Percentiles rank a stretch among this genome's conserved stretches.
These are phyloP conservation scores for Botrytis fabae DNA, from an alignment of 2,329 filamentous ascomycete species.

Conservation along the genomic window DNA sequence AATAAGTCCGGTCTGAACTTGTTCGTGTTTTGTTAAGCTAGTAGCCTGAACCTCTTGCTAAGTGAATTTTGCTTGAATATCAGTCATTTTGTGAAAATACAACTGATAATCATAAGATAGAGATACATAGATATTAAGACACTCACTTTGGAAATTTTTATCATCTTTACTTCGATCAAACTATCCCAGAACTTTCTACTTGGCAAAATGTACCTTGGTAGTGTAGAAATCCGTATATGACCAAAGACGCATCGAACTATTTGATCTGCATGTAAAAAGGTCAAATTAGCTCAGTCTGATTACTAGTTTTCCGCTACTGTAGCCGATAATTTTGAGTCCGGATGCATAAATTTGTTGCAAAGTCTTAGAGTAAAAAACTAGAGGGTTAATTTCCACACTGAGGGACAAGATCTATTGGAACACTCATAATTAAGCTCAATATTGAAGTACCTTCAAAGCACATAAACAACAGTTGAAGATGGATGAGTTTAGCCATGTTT, in stretches of 20 bases:
- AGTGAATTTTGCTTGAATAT: background rate
- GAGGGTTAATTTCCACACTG: too few species aligned
- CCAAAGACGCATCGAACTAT: accelerated
- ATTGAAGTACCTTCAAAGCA: background rate
- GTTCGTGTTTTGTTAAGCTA: background rate
- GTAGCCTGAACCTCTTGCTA: background rate
- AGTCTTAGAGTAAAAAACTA: background rate
- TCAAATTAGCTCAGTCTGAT: background rate
- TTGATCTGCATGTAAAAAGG: background rate
- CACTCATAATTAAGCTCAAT: accelerated
- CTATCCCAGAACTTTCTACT: background rate
- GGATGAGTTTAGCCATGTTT: background rate
- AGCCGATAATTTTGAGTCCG: background rate
- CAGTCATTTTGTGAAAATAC: background rate
- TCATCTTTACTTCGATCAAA: background rate
- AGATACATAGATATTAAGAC: background rate
- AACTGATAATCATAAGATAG: background rate
- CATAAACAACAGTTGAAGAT: background rate
- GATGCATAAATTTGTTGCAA: background rate
- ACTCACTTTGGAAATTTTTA: background rate
- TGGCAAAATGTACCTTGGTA: background rate
- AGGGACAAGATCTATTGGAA: accelerated
- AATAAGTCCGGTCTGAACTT: too few species aligned
- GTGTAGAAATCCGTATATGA: accelerated
- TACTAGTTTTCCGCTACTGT: background rate